Percentiles rank a stretch among this genome's conserved stretches.
These are phyloP conservation scores for Geotrichum candidum DNA, from an alignment of 1,139 yeast genomes.

Conservation along the genomic window DNA sequence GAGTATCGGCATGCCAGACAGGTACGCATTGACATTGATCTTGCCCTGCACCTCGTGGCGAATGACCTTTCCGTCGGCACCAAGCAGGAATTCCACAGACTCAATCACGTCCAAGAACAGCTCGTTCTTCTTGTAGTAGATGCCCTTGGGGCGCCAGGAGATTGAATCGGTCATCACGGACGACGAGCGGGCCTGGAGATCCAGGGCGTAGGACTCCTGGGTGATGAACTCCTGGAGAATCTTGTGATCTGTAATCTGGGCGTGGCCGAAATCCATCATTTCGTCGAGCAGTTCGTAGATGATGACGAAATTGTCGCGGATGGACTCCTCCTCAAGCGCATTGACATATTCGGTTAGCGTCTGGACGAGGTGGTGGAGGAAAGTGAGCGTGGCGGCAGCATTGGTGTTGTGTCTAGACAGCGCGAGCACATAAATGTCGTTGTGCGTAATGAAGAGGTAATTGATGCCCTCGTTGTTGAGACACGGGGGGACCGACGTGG, in stretches of 20 bases:
- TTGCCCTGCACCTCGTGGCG: constrained; percentile 83
- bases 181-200: constrained; percentile 49
- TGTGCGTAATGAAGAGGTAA: constrained; percentile 75
- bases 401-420: constrained; percentile 71
- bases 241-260: constrained; percentile 91
- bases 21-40: constrained; percentile 72
- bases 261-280: constrained; percentile 95
- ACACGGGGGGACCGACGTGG: constrained; percentile 62
- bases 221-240: constrained; percentile 69
- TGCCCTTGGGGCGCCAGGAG: constrained; percentile 94
- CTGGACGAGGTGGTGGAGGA: constrained; percentile 66
- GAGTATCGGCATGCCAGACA: constrained; percentile 95
- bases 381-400: constrained; percentile 72
- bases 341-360: constrained; percentile 73
- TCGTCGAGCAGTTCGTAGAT: constrained; percentile 92
- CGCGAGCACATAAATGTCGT: constrained; percentile 78
- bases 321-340: constrained; percentile 85
- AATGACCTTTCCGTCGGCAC: constrained; percentile 60
- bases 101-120: constrained; percentile 95
- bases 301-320: constrained; percentile 87
- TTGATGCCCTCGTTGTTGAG: constrained; percentile 74
- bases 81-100: constrained; percentile 74
- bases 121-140: constrained; percentile 84
- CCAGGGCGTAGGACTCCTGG: constrained; percentile 41
- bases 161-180: constrained; percentile 62